Evolutionary conservation across 768 basidiomycete genomes (phyloP).

Genomic region (Russula lepida): DNA sequence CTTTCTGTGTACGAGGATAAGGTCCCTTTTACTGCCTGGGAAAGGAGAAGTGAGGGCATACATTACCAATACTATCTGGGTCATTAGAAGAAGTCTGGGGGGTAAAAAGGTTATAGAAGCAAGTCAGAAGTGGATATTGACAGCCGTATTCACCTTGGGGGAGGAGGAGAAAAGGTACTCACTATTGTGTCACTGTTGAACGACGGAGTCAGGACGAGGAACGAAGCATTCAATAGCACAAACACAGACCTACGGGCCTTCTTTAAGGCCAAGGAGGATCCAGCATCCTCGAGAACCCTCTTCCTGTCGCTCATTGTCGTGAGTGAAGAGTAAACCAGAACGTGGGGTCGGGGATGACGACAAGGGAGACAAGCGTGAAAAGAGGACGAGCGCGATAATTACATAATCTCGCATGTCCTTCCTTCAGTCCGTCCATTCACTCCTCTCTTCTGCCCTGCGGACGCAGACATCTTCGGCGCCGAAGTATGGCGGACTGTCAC

Average conservation of each 20-base stretch:
- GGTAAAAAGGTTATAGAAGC: slow-evolving; percentile 59
- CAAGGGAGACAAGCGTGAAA: neutral
- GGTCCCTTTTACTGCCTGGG: neutral
- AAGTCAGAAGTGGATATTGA: slow-evolving; percentile 45
- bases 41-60: slow-evolving; percentile 4
- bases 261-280: slow-evolving; percentile 12
- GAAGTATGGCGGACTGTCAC: slow-evolving; percentile 1
- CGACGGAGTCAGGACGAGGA: slow-evolving; percentile 18
- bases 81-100: slow-evolving; percentile 47
- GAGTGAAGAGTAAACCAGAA: neutral
- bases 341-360: neutral
- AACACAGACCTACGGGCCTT: slow-evolving; percentile 48
- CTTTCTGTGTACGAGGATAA: slow-evolving; percentile 25
- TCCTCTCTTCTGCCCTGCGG: slow-evolving; percentile 15
- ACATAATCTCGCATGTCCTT: slow-evolving; percentile 28
- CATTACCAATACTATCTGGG: slow-evolving; percentile 18
- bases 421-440: slow-evolving; percentile 25
- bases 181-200: slow-evolving; percentile 52
- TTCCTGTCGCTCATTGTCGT: slow-evolving; percentile 19
- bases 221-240: neutral
- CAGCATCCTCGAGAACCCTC: slow-evolving; percentile 13
- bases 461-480: neutral
- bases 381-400: neutral
- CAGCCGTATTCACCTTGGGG: slow-evolving; percentile 65
- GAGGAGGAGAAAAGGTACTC: slow-evolving; percentile 40